Conservation (phyloP, 164 flowering plant genomes). For the Berberis thunbergii region DNA sequence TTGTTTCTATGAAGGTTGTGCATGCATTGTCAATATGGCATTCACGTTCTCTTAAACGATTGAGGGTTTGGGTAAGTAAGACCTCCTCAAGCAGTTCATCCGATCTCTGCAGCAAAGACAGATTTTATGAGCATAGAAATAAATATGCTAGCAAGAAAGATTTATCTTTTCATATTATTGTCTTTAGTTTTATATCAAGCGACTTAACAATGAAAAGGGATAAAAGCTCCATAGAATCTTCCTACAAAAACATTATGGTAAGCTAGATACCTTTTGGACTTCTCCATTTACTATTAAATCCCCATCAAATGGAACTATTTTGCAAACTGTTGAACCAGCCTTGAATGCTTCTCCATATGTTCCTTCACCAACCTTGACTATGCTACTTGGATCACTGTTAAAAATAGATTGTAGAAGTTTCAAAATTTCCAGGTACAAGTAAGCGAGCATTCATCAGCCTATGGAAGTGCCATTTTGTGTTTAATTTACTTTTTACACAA, state of each 20-base stretch:
- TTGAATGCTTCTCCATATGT: conserved; percentile 97
- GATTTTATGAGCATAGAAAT: conserved; percentile 1
- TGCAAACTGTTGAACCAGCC: conserved; percentile 74
- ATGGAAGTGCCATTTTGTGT: neutral
- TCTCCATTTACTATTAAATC: conserved; percentile 82
- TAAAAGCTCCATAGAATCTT: neutral
- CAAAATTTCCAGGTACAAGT: too few relatives aligned
- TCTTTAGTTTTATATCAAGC: neutral
- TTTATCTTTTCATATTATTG: neutral
- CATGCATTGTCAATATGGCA: conserved; percentile 39
- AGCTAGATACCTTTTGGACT: conserved; percentile 69
- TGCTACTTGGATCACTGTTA: conserved; percentile 40
- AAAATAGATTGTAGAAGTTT: neutral
- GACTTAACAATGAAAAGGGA: neutral
- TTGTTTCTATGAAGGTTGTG: conserved; percentile 64
- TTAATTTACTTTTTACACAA: neutral
- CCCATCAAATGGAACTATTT: conserved; percentile 92
- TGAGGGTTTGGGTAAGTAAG: conserved; percentile 67
- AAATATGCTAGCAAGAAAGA: neutral
- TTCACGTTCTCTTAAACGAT: conserved; percentile 49
- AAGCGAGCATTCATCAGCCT: neutral
- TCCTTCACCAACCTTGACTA: conserved; percentile 89
- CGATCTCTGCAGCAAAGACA: conserved; percentile 50
- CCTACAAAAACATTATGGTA: too few relatives aligned
- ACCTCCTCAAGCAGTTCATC: conserved; percentile 89